Evolutionary conservation across 192 early-diverging fungal species (phyloP).

Genomic region (Umbelopsis sp.): DNA sequence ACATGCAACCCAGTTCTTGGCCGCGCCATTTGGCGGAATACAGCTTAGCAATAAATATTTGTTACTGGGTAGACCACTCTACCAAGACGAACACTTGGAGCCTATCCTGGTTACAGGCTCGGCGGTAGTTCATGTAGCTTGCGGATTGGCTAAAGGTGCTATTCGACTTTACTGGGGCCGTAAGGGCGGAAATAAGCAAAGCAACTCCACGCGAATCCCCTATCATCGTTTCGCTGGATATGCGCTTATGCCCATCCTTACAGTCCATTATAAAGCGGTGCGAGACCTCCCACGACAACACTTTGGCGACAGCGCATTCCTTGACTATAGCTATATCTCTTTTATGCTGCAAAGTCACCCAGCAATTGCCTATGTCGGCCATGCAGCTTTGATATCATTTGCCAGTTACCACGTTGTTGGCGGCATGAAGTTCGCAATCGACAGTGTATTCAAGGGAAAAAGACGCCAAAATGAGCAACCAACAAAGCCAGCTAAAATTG

Average conservation of each 20-base stretch:
- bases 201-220: not conserved
- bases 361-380: constrained; percentile 20
- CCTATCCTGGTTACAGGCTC: constrained; percentile 31
- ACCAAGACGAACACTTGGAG: constrained; percentile 40
- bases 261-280: constrained; percentile 25
- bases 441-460: not conserved
- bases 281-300: constrained; percentile 23
- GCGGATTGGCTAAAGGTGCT: constrained; percentile 23
- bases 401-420: constrained; percentile 24
- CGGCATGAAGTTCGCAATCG: constrained; percentile 13
- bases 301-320: constrained; percentile 38
- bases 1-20: constrained; percentile 29
- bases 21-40: constrained; percentile 25
- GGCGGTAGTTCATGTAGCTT: constrained; percentile 18
- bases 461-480: not conserved
- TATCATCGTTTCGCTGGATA: constrained; percentile 26
- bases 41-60: constrained; percentile 25
- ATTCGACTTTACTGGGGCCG: constrained; percentile 21
- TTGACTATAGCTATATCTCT: constrained; percentile 33
- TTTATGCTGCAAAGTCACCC: constrained; percentile 36
- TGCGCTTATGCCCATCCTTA: constrained; percentile 28
- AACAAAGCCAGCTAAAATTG: too few relatives aligned
- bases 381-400: constrained; percentile 18
- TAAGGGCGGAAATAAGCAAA: not conserved
- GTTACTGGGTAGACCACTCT: constrained; percentile 33